These are phyloP conservation scores for Botrytis fragariae DNA, from an alignment of 2,329 filamentous ascomycete genomes.

Conservation along the genomic window DNA sequence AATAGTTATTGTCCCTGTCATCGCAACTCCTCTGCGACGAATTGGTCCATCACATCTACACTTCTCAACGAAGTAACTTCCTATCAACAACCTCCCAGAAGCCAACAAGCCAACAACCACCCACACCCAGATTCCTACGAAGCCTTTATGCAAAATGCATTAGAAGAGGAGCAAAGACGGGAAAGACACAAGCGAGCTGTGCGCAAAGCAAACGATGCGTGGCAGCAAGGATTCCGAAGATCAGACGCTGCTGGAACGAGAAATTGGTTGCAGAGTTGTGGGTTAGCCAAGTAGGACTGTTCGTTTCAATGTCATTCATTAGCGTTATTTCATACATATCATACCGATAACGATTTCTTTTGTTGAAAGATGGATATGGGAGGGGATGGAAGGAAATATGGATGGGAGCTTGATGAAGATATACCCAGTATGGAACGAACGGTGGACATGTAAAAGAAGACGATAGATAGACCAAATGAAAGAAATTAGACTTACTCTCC, in stretches of 20 bases:
- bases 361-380: background rate
- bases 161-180: background rate
- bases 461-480: background rate
- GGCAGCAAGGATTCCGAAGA: constrained; percentile 11
- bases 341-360: constrained; percentile 1
- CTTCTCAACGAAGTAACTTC: background rate
- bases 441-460: background rate
- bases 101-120: background rate
- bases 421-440: background rate
- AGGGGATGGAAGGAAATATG: background rate
- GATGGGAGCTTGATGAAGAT: background rate
- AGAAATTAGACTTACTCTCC: constrained; percentile 55
- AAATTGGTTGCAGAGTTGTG: constrained; percentile 14
- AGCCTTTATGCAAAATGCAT: constrained; percentile 11
- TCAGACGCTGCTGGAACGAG: constrained; percentile 4
- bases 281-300: constrained; percentile 17
- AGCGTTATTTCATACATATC: background rate
- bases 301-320: background rate
- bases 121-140: constrained; percentile 7
- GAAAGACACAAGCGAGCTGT: constrained; percentile 9
- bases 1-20: background rate
- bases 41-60: constrained; percentile 9
- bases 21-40: background rate
- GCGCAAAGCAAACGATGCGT: background rate
- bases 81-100: background rate